Evolutionary conservation across 139 green algal genomes (phyloP), one percentile per base, ranked within the genome.

Genomic region (Chlamydomonas schloesseri): DNA sequence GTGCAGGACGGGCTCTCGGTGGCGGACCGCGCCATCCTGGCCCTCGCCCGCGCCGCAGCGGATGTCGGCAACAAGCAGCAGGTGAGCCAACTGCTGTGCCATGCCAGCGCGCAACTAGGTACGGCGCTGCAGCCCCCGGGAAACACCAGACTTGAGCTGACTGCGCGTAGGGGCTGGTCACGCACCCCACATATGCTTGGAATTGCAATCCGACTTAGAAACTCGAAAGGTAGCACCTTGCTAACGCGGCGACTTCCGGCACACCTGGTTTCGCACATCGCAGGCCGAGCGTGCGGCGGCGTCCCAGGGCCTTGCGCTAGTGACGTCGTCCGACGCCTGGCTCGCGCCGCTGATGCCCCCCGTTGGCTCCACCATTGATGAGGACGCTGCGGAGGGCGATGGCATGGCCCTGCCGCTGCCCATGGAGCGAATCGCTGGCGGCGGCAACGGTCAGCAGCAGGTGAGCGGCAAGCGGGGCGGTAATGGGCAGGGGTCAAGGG

Each of bases 241-340:
- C n/a, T n/a, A n/a, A n/a, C n/a, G n/a, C n/a, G n/a, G n/a, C n/a
- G n/a, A n/a, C n/a, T n/a, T n/a, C n/a, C 72, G 0, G 5, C 10
- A 36, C 9, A 42, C 72, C 72, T 57, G 6, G 53, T 13, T 64
- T 33, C 15, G 33, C 28, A 2, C n/a, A 50, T 50, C 42, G 64
- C 77, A 84, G 77, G 77, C 34, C 28, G 77, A 84, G 29, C 64
- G 46, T 29, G 46, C 77, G 8, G 77, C 77, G 9, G 15, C 72
- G 8, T 37, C 86, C 33, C 88, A 89, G 26, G 64, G 83, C 14
- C 79, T 91, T 28, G 29, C 46, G 20, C 73, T 89, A 28, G 84
- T 91, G 24, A 91, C 88, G n/a, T 86, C 60, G 24, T 85, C 70
- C 3, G 83, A 87, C 18, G 81, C 82, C 24, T 88, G 78, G 28